Percentiles rank a stretch among this genome's conserved stretches.
phyloP scores from a whole-genome alignment of 1,284 basidiomycete species.

The Cutaneotrichosporon sp. region DNA sequence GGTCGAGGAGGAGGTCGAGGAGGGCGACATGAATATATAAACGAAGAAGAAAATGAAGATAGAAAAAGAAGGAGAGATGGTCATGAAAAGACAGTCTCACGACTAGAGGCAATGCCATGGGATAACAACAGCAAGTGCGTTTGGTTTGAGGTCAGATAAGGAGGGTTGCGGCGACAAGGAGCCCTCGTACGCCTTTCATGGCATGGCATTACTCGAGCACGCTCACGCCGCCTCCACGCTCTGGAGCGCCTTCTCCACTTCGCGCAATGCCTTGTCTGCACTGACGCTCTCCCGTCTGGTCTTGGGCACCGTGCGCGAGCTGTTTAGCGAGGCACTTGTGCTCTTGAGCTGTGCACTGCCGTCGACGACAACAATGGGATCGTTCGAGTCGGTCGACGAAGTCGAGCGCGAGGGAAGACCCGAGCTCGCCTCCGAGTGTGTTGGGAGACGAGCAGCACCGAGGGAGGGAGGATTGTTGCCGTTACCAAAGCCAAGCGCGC shows the following conservation, averaged over 20 bases:
- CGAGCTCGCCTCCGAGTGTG: slow-evolving; percentile 36
- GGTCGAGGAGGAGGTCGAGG: neutral
- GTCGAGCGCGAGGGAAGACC: slow-evolving; percentile 22
- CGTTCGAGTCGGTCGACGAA: slow-evolving; percentile 22
- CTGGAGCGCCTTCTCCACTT: slow-evolving; percentile 69
- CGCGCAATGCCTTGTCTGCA: slow-evolving; percentile 61
- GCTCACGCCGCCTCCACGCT: slow-evolving; percentile 27
- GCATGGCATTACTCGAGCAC: too few species aligned
- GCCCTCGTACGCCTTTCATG: too few species aligned
- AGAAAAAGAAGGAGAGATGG: slow-evolving; percentile 1
- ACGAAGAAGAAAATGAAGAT: too few species aligned
- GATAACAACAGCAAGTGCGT: too few species aligned
- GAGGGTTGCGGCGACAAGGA: too few species aligned
- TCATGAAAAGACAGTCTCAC: too few species aligned
- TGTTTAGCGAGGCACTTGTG: slow-evolving; percentile 8
- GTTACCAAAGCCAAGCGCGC: slow-evolving; percentile 25
- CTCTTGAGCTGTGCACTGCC: slow-evolving; percentile 17
- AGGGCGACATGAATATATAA: neutral
- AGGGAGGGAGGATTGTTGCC: slow-evolving; percentile 20
- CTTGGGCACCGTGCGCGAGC: slow-evolving; percentile 7
- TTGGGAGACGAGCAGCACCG: slow-evolving; percentile 28
- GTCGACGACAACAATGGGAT: slow-evolving; percentile 30
- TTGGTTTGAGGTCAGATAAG: too few species aligned
- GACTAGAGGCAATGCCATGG: too few species aligned
- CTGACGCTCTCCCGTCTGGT: slow-evolving; percentile 45